Conservation (phyloP, 495 filamentous ascomycete species). For the Aspergillus indologenus region DNA sequence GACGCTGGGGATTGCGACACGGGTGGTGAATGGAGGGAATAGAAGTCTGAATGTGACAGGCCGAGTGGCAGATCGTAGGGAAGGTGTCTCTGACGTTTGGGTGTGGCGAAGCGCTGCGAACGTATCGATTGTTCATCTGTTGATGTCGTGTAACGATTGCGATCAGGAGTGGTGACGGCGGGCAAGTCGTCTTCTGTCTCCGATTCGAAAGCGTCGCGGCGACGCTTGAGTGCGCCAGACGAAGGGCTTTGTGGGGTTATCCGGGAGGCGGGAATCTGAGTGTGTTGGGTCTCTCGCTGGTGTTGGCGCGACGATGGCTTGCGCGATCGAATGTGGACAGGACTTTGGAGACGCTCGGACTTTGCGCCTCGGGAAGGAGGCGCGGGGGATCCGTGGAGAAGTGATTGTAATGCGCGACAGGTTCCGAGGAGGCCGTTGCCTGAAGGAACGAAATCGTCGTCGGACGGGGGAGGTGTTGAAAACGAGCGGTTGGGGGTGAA, state of each 20-base stretch:
- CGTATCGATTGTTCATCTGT: not conserved
- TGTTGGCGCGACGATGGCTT: constrained; percentile 14
- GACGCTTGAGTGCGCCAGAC: constrained; percentile 61
- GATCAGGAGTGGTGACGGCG: constrained; percentile 23
- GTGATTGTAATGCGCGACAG: constrained; percentile 69
- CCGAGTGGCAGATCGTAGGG: constrained; percentile 68
- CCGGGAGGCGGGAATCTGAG: constrained; percentile 21
- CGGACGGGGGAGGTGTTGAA: constrained; percentile 58
- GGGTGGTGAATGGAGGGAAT: constrained; percentile 49
- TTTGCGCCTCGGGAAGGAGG: constrained; percentile 37
- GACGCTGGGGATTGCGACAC: constrained; percentile 39
- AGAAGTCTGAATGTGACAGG: constrained; percentile 62
- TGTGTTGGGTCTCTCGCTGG: constrained; percentile 9
- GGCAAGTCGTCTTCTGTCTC: constrained; percentile 40
- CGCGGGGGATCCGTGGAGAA: constrained; percentile 49
- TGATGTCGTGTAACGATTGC: not conserved
- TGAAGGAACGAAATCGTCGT: constrained; percentile 47
- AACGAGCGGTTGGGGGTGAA: constrained; percentile 60
- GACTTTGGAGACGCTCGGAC: constrained; percentile 48
- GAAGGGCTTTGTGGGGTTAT: constrained; percentile 34
- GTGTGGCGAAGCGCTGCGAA: constrained; percentile 52
- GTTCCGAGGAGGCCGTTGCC: constrained; percentile 61
- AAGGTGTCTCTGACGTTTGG: constrained; percentile 62
- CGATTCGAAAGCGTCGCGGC: constrained; percentile 56
- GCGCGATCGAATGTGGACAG: constrained; percentile 45